Conservation (phyloP, 345 rosid genomes). For the Populus davidiana region DNA sequence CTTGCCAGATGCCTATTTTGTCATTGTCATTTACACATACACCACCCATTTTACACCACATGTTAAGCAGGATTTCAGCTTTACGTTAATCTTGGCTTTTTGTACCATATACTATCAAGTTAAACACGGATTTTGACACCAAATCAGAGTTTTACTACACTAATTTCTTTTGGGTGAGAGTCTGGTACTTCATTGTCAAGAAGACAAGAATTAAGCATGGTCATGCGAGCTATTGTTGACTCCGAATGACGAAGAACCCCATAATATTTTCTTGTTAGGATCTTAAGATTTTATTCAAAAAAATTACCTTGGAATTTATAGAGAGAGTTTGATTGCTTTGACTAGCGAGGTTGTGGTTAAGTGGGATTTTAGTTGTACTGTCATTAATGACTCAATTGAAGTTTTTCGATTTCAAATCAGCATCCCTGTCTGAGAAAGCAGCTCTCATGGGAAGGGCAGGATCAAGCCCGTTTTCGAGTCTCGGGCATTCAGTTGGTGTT, state of each 20-base stretch:
- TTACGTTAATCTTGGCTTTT: slow-evolving; percentile 2
- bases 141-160: not conserved
- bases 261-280: slow-evolving; percentile 31
- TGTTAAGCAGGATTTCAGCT: not conserved
- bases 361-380: slow-evolving; percentile 5
- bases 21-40: not conserved
- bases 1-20: not conserved
- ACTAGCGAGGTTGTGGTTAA: slow-evolving; percentile 1
- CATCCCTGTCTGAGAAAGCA: slow-evolving; percentile 34
- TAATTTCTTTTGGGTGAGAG: not conserved
- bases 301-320: too few species aligned
- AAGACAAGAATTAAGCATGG: not conserved
- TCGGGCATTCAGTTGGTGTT: slow-evolving; percentile 25
- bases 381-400: slow-evolving; percentile 42
- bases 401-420: slow-evolving; percentile 27
- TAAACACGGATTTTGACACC: not conserved
- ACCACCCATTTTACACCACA: slow-evolving; percentile 22
- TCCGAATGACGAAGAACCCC: slow-evolving; percentile 17
- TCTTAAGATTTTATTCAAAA: not conserved
- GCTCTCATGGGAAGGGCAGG: slow-evolving; percentile 24
- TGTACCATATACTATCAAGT: not conserved
- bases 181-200: not conserved
- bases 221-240: slow-evolving; percentile 1
- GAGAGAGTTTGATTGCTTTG: not conserved
- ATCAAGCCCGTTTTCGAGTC: slow-evolving; percentile 24